phyloP scores from a whole-genome alignment of 108 stramenopile genomes.

The Conticribra guillardii region DNA sequence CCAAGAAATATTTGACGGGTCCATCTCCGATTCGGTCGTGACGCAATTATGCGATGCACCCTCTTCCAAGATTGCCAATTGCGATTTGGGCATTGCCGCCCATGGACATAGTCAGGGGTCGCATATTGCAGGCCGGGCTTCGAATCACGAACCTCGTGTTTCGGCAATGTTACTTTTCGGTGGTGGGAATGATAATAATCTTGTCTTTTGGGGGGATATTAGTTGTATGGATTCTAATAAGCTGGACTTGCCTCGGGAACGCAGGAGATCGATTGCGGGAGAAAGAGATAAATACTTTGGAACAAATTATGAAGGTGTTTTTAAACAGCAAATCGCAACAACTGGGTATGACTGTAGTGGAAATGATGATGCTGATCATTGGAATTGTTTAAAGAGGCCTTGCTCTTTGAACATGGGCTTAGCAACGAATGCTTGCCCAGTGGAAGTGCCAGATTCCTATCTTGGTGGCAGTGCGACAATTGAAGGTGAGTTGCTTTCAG shows the following conservation, averaged over 20 bases:
- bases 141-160: neutral
- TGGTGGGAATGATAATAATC: neutral
- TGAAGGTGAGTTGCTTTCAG: neutral
- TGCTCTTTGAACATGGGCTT: neutral
- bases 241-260: neutral
- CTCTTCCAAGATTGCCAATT: neutral
- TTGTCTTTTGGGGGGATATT: neutral
- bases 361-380: neutral
- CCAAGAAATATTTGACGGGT: neutral
- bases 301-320: neutral
- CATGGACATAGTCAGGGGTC: neutral
- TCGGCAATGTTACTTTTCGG: constrained; percentile 2
- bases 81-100: neutral
- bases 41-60: neutral
- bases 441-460: neutral
- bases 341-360: constrained; percentile 1
- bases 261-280: neutral
- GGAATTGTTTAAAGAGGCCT: neutral
- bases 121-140: neutral
- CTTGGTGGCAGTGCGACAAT: neutral
- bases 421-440: neutral
- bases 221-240: neutral
- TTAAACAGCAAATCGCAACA: neutral
- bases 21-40: neutral
- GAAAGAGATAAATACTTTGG: constrained; percentile 1